These are phyloP conservation scores for Leucoagaricus sp. DNA, from an alignment of 1,284 basidiomycete species.

Conservation along the genomic window DNA sequence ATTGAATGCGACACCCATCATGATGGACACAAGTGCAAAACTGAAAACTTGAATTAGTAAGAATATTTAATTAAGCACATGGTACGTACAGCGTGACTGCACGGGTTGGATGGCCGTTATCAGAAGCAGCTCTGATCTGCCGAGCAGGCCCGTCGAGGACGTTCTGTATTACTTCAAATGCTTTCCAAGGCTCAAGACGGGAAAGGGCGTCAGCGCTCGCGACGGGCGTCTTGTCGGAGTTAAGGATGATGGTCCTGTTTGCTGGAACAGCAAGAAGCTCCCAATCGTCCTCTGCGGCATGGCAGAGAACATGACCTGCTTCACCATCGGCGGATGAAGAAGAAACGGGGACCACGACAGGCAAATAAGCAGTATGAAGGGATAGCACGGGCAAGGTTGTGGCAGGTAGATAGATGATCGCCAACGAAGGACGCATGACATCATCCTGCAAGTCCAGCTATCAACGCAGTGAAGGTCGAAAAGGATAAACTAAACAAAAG, in stretches of 20 bases:
- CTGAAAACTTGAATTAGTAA: constrained; percentile 34
- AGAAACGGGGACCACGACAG: constrained; percentile 46
- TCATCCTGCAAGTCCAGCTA: constrained; percentile 23
- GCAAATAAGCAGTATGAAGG: constrained; percentile 61
- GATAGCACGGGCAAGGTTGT: constrained; percentile 40
- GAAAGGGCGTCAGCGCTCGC: constrained; percentile 47
- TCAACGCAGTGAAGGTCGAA: constrained; percentile 29
- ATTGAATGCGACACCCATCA: constrained; percentile 66
- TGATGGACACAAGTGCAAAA: constrained; percentile 64
- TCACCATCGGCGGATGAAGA: constrained; percentile 26
- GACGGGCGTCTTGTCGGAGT: constrained; percentile 36
- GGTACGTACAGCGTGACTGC: constrained; percentile 60
- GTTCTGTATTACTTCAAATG: constrained; percentile 46
- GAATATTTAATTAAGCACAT: constrained; percentile 11
- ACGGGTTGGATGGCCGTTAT: constrained; percentile 49
- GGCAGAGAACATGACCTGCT: constrained; percentile 32
- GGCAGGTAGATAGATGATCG: constrained; percentile 63
- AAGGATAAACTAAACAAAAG: constrained; percentile 27
- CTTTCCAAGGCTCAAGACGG: constrained; percentile 41
- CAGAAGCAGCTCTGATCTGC: constrained; percentile 35
- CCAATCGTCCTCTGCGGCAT: constrained; percentile 50
- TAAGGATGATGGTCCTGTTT: constrained; percentile 41
- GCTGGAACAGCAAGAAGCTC: constrained; percentile 45
- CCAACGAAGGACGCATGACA: constrained; percentile 52
- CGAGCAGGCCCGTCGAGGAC: constrained; percentile 42